A percentile compares a stretch with the other conserved stretches of the same genome.
These are phyloP conservation scores for Saccharomycopsis javanensis DNA, from an alignment of 805 yeast genomes.

Conservation along the genomic window DNA sequence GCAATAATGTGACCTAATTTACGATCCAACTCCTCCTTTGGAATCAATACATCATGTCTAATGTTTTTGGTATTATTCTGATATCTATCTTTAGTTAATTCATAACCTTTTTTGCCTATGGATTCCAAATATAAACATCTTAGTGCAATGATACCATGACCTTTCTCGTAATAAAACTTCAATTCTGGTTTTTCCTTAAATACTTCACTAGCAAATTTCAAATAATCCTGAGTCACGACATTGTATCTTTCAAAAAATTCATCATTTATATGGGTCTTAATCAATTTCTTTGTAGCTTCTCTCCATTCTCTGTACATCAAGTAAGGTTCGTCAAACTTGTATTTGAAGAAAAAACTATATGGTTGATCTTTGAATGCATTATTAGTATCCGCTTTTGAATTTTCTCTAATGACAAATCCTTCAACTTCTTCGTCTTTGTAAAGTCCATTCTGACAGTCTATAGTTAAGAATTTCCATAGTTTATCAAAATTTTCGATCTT, in stretches of 20 bases:
- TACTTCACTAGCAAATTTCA: conserved; percentile 53
- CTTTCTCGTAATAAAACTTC: conserved; percentile 37
- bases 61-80: conserved; percentile 23
- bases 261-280: conserved; percentile 27
- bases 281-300: conserved; percentile 63
- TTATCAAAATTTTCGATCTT: conserved; percentile 30
- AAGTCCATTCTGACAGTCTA: conserved; percentile 55
- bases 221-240: conserved; percentile 53
- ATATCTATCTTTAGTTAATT: conserved; percentile 38
- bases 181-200: conserved; percentile 41
- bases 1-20: conserved; percentile 16
- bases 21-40: conserved; percentile 23
- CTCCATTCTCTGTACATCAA: conserved; percentile 83
- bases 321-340: conserved; percentile 92
- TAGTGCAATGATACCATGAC: conserved; percentile 65
- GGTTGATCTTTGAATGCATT: conserved; percentile 12
- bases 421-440: conserved; percentile 69
- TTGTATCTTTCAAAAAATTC: conserved; percentile 43
- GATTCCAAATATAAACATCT: conserved; percentile 54
- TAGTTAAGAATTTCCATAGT: conserved; percentile 43
- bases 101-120: conserved; percentile 48
- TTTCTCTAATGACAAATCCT: conserved; percentile 76
- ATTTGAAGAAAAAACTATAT: conserved; percentile 73
- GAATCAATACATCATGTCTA: neutral
- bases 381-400: neutral